Evolutionary conservation across 140 eudicot species (phyloP).

Genomic region (Artemisia princeps): DNA sequence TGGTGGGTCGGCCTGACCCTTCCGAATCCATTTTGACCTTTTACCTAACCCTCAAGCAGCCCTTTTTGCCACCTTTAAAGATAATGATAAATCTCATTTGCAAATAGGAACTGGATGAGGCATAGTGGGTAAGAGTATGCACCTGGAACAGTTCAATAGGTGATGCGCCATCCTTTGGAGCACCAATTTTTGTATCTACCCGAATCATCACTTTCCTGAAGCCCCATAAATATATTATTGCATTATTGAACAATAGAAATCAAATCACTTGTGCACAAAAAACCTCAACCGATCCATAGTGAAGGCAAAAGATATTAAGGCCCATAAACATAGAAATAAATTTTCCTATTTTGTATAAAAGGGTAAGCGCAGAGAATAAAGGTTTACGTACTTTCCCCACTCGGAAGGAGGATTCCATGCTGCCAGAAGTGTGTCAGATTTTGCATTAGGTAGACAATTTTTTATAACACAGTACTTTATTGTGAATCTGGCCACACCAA

Average conservation of each 20-base stretch:
- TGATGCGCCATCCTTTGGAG: slow-evolving; percentile 79
- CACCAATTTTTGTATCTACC: slow-evolving; percentile 84
- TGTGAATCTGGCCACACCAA: slow-evolving; percentile 82
- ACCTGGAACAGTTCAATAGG: slow-evolving; percentile 90
- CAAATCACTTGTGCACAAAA: not conserved
- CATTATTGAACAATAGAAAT: slow-evolving; percentile 7
- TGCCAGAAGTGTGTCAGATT: slow-evolving; percentile 80
- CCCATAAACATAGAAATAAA: not conserved
- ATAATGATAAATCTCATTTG: not conserved
- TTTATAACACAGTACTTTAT: slow-evolving; percentile 68
- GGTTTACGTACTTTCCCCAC: slow-evolving; percentile 81
- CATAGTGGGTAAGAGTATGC: slow-evolving; percentile 8
- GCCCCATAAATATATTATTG: slow-evolving; percentile 17
- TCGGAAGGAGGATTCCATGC: slow-evolving; percentile 98
- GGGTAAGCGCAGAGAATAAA: slow-evolving; percentile 1
- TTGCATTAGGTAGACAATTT: slow-evolving; percentile 77
- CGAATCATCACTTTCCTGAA: slow-evolving; percentile 94
- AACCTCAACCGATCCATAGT: slow-evolving; percentile 9
- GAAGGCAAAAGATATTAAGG: slow-evolving; percentile 7
- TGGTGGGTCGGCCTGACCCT: not conserved
- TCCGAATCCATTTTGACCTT: not conserved
- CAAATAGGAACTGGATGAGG: not conserved
- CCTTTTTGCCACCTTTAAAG: not conserved
- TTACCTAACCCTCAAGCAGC: not conserved
- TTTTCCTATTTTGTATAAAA: not conserved